These are phyloP conservation scores for Colletotrichum camelliae DNA, from an alignment of 2,329 filamentous ascomycete species.

Conservation along the genomic window DNA sequence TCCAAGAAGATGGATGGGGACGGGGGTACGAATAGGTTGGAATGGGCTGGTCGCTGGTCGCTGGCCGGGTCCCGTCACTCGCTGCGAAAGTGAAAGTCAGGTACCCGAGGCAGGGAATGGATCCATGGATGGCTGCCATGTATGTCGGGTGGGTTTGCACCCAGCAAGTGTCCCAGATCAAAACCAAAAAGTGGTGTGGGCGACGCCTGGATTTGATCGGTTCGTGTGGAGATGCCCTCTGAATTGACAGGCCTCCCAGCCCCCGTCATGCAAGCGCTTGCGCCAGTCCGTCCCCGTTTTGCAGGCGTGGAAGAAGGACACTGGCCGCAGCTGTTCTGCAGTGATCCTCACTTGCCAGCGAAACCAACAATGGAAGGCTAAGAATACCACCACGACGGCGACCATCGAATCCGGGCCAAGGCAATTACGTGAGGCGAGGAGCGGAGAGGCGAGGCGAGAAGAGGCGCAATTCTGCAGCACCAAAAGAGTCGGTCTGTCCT, in stretches of 20 bases:
- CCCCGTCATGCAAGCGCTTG: slow-evolving; percentile 11
- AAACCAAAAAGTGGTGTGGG: not conserved
- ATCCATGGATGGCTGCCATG: too few species aligned
- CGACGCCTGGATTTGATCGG: slow-evolving; percentile 1
- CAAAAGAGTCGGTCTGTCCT: not conserved
- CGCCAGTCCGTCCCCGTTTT: not conserved
- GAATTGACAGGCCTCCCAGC: not conserved
- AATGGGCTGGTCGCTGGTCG: not conserved
- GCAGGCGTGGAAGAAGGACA: not conserved
- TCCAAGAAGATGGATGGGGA: not conserved
- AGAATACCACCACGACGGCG: slow-evolving; percentile 1
- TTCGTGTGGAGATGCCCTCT: slow-evolving; percentile 8
- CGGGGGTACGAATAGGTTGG: not conserved
- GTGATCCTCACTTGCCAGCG: not conserved
- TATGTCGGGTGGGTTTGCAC: not conserved
- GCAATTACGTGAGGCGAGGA: not conserved
- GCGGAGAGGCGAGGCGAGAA: not conserved
- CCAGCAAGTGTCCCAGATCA: not conserved
- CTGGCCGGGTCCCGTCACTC: too few species aligned
- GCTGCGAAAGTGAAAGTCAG: not conserved
- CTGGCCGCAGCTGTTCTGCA: not conserved
- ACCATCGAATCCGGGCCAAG: not conserved
- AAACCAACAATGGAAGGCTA: not conserved
- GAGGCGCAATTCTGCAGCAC: not conserved
- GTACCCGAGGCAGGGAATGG: slow-evolving; percentile 12